Evolutionary conservation across 768 basidiomycete species (phyloP).

Genomic region (Russula griseocarnosa): DNA sequence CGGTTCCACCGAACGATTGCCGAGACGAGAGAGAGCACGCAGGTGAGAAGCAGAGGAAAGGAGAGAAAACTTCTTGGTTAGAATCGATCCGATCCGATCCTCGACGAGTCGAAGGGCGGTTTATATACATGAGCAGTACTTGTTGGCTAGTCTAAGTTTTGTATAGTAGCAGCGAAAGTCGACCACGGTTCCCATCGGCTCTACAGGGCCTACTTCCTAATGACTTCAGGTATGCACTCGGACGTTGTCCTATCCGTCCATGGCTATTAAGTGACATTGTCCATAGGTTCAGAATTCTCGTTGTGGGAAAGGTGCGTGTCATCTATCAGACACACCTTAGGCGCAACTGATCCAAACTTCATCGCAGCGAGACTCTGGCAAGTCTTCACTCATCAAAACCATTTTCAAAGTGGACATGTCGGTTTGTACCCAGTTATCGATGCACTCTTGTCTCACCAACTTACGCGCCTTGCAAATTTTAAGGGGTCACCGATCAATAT

Average conservation of each 20-base stretch:
- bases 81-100: no score
- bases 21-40: no score
- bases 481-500: neutral
- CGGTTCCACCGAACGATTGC: no score
- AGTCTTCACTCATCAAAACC: constrained; percentile 13
- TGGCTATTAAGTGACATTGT: neutral
- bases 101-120: no score
- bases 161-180: no score
- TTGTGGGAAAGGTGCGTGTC: constrained; percentile 12
- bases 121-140: no score
- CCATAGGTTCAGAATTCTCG: constrained; percentile 14
- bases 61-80: no score
- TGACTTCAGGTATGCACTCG: constrained; percentile 9
- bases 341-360: neutral
- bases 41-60: no score
- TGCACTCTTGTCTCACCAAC: no score
- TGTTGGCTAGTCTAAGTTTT: no score
- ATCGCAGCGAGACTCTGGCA: constrained; percentile 13
- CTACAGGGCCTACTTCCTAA: neutral
- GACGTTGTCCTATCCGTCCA: neutral
- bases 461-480: neutral
- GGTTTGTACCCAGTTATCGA: neutral
- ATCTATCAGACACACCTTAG: neutral
- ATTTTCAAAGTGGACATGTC: constrained; percentile 10
- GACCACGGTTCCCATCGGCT: neutral